A percentile compares a stretch with the other conserved stretches of the same genome.
Evolutionary conservation across 192 early-diverging fungal species (phyloP).

Genomic region (Obelidium mucronatum): DNA sequence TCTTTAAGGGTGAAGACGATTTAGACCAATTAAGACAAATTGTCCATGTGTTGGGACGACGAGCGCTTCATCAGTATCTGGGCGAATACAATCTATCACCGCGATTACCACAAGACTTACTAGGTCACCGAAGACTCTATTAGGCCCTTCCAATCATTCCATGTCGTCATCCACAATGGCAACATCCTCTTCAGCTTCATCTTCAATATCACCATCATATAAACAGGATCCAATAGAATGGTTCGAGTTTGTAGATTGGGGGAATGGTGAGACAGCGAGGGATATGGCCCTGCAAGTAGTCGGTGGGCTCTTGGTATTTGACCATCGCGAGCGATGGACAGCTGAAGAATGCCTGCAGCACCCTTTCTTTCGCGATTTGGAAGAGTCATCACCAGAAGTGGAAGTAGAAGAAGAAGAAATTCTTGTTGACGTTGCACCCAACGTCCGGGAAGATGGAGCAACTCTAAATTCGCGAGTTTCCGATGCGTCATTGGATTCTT

Average conservation of each 20-base stretch:
- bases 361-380: constrained; percentile 39
- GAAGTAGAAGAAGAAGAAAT: too few species aligned
- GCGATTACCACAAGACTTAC: constrained; percentile 3
- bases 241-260: constrained; percentile 36
- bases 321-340: constrained; percentile 44
- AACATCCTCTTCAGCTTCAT: too few species aligned
- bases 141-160: neutral
- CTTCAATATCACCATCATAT: constrained; percentile 7
- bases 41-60: constrained; percentile 42
- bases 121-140: neutral
- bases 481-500: too few species aligned
- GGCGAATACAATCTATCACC: constrained; percentile 29
- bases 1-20: constrained; percentile 51
- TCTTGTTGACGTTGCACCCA: too few species aligned
- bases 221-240: constrained; percentile 4
- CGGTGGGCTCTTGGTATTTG: constrained; percentile 41
- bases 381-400: too few species aligned
- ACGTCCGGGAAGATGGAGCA: too few species aligned
- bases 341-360: constrained; percentile 42
- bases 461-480: too few species aligned
- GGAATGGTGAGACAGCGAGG: constrained; percentile 39
- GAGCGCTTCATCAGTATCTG: constrained; percentile 45
- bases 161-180: too few species aligned
- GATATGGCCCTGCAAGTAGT: constrained; percentile 39
- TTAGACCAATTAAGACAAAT: constrained; percentile 50